Evolutionary conservation across 2,329 filamentous ascomycete genomes (phyloP), one percentile per base, ranked within the genome.

Genomic region (Penicillium sp.): DNA sequence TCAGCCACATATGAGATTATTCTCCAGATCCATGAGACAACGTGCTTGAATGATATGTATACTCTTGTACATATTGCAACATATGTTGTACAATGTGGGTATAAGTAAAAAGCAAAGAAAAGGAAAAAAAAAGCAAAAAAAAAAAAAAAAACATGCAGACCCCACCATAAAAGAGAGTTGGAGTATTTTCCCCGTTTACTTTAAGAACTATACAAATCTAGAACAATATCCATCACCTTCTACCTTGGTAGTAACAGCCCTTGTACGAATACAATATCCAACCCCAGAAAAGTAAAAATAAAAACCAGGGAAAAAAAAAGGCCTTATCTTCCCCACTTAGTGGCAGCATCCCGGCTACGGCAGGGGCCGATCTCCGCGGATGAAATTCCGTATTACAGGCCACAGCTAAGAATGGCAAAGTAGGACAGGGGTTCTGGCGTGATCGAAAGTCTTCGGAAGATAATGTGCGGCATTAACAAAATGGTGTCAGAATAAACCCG

Each of bases 341-440:
- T 43, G 50, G 39, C 32, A 35, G 35, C 20, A 49, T 50, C 44
- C 54, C 42, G 39, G 46, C 32, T 43, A 51, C 62, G 61, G 59
- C 57, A 60, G 56, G 54, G 38, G 51, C 53, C 53, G 62, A 64
- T 66, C 61, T 66, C 63, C 63, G 63, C 63, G 63, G 63, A 56
- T 35, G 35, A n/a, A 40, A 34, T 24, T 22, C 18, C 26, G 29
- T 49, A 49, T 32, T 40, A 20, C 29, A 13, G 29, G 35, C 24
- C 34, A 49, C 45, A 37, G 10, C 16, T 22, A 46, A 46, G 13
- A 20, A 45, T n/a, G 43, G 18, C 18, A 32, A 34, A 32, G 29
- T 46, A 32, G 29, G n/a, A 29, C 35, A 38, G 14, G 8, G 39
- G 13, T 29, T 43, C 40, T 43, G 40, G 40, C 40, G 40, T 43